Percentiles rank a stretch among this genome's conserved stretches.
phyloP scores from a whole-genome alignment of 1,284 basidiomycete species.

The Cryptococcus neoformans region DNA sequence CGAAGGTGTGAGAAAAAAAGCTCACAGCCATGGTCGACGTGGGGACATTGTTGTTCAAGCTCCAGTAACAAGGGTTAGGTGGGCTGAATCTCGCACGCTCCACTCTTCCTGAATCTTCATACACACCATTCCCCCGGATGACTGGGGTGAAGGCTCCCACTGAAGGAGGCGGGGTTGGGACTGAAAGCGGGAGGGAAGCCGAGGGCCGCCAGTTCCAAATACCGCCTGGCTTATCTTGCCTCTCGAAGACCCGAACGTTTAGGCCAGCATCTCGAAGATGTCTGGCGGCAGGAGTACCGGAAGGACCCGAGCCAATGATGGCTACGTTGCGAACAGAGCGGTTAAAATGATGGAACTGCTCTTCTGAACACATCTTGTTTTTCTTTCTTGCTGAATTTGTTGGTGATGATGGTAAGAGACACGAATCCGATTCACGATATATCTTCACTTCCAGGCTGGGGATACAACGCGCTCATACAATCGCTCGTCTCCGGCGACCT shows the following conservation, averaged over 20 bases:
- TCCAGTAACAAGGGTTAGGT: constrained; percentile 53
- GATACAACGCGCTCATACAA: too few species aligned
- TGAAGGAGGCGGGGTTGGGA: constrained; percentile 51
- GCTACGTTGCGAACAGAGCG: constrained; percentile 3
- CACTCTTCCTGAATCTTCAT: constrained; percentile 29
- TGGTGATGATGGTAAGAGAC: not conserved
- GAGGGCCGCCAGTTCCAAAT: constrained; percentile 40
- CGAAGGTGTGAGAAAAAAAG: not conserved
- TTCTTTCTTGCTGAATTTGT: not conserved
- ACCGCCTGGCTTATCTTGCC: constrained; percentile 4
- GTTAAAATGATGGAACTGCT: not conserved
- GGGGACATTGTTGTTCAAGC: constrained; percentile 52
- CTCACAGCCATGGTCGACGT: constrained; percentile 39
- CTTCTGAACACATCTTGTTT: not conserved
- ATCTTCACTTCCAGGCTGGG: not conserved
- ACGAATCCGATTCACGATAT: too few species aligned
- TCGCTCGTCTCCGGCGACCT: too few species aligned
- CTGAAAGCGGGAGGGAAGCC: constrained; percentile 45
- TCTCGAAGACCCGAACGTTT: constrained; percentile 2
- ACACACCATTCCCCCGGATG: constrained; percentile 32
- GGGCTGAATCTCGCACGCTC: constrained; percentile 43
- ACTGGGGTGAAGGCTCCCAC: constrained; percentile 50
- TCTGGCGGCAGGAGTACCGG: constrained; percentile 5
- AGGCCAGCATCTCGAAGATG: constrained; percentile 8
- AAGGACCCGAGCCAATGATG: constrained; percentile 6